Evolutionary conservation across 768 basidiomycete genomes (phyloP), one percentile per base, ranked within the genome.

Genomic region (Botryobasidium botryosum): DNA sequence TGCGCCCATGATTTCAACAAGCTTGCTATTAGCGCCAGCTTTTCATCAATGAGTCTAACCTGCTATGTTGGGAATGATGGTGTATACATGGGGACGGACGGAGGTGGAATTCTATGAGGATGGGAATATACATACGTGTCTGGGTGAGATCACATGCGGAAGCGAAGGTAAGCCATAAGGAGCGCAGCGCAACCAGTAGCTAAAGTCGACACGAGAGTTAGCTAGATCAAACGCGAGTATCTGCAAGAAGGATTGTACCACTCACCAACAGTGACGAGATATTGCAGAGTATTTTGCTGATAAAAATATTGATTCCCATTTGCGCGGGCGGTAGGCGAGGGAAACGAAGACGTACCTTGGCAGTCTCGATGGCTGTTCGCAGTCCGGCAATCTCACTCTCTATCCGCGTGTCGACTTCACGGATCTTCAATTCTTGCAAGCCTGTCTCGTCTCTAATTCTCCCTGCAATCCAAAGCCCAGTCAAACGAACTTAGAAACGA

Each of bases 371-470:
- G 5, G 77, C 67, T 2, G 85, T 91, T 45, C 83, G 67, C 43
- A 94, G 59, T 2, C 74, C 76, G 6, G 88, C 86, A 56, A 92
- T 92, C 62, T 96, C 90, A 57, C 85, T 84, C 61, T 99, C 92
- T 52, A 97, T 96, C 57, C 85, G 66, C 3, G 92, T 96, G 55
- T 97, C 92, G 15, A 96, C 90, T 60, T 99, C 92, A 60, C 87
- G 88, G 57, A 97, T 84, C 73, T 96, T 96, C 43, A 91, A 65
- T 56, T 94, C 90, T 55, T 96, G 86, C 32, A 77, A 75, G 52
- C 76, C 79, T 52, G 77, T 78, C 66, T 97, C 91, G 57, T 97
- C 91, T 43, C 92, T 67, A 68, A 96, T 85, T 37, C 92, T 70
- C 1, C 88, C 88, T 59, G 36, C 25, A 21, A 4, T 18, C 44